Evolutionary conservation across 495 filamentous ascomycete species (phyloP).

Genomic region (Aspergillus leporis): DNA sequence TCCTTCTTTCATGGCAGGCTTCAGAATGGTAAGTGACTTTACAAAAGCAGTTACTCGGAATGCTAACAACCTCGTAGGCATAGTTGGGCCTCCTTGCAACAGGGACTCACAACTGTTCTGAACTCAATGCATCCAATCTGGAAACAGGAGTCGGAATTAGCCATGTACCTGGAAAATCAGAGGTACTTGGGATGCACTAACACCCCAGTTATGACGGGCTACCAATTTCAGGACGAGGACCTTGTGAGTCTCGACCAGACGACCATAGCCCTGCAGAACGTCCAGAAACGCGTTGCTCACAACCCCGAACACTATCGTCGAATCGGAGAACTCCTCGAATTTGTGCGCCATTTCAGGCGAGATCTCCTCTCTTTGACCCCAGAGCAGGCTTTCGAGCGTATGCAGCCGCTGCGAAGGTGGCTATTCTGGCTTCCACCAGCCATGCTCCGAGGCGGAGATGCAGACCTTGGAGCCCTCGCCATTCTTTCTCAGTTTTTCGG

Average conservation of each 20-base stretch:
- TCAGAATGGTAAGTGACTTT: constrained; percentile 80
- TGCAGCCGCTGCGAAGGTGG: constrained; percentile 85
- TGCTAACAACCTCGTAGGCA: constrained; percentile 60
- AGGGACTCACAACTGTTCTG: constrained; percentile 87
- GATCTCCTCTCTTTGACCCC: constrained; percentile 71
- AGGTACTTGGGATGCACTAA: constrained; percentile 54
- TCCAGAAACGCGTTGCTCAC: constrained; percentile 70
- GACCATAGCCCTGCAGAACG: constrained; percentile 55
- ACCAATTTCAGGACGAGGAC: constrained; percentile 58
- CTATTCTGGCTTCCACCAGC: constrained; percentile 90
- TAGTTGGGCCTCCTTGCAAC: constrained; percentile 88
- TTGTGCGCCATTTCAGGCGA: constrained; percentile 75
- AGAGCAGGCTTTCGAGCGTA: constrained; percentile 81
- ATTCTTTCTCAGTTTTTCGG: constrained; percentile 92
- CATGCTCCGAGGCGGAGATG: constrained; percentile 57
- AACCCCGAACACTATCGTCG: constrained; percentile 72
- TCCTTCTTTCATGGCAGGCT: constrained; percentile 93
- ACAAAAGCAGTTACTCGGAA: constrained; percentile 30
- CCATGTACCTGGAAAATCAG: constrained; percentile 74
- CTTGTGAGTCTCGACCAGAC: constrained; percentile 62
- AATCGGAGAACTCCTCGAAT: constrained; percentile 75
- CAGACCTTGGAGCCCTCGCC: constrained; percentile 42
- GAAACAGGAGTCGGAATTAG: constrained; percentile 85
- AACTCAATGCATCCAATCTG: constrained; percentile 83
- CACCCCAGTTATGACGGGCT: constrained; percentile 49